Evolutionary conservation across 345 rosid genomes (phyloP).

Genomic region (Syzygium grande): DNA sequence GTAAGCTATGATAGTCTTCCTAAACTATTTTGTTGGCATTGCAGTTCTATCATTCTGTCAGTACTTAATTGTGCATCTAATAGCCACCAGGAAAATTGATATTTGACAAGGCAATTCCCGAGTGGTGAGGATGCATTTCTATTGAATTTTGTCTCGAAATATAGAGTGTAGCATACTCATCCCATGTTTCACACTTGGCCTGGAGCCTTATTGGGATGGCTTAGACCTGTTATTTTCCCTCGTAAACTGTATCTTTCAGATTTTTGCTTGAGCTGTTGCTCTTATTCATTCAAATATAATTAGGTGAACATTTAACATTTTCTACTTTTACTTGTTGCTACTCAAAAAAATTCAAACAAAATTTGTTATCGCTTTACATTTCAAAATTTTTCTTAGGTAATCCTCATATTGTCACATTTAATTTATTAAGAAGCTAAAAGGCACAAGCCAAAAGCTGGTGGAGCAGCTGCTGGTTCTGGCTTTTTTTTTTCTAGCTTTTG

Average conservation of each 20-base stretch:
- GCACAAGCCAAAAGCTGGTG: not conserved
- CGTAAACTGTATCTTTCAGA: not conserved
- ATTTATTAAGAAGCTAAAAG: not conserved
- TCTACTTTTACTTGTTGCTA: not conserved
- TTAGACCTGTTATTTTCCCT: not conserved
- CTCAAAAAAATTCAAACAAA: not conserved
- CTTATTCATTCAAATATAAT: not conserved
- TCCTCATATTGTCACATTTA: not conserved
- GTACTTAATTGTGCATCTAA: not conserved
- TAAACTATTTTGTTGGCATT: not conserved
- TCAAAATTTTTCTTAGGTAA: not conserved
- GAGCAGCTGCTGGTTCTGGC: not conserved
- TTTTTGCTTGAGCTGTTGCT: not conserved
- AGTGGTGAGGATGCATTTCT: not conserved
- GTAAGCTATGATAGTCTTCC: constrained; percentile 28
- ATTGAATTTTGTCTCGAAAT: not conserved
- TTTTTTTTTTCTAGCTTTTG: not conserved
- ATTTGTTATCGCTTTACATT: not conserved
- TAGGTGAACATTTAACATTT: not conserved
- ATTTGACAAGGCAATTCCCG: not conserved
- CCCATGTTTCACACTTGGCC: not conserved
- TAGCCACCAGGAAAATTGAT: not conserved
- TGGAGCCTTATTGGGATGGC: not conserved
- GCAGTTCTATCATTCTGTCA: not conserved
- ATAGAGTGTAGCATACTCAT: not conserved